A percentile compares a stretch with the other conserved stretches of the same genome.
Conservation (phyloP, 441 rosid genomes). For the Croton setiger region DNA sequence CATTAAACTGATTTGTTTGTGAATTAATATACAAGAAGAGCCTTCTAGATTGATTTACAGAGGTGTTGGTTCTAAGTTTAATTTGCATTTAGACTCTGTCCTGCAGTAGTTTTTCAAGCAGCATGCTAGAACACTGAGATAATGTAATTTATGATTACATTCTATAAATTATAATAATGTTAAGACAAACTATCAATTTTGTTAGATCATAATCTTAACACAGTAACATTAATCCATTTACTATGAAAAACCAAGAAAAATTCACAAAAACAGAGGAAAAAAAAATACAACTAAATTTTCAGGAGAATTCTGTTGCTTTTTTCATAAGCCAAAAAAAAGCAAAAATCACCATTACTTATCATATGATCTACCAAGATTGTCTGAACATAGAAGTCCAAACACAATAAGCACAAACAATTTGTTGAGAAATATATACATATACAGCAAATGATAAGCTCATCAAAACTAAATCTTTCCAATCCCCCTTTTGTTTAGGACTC, state of each 20-base stretch:
- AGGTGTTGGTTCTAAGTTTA: no score
- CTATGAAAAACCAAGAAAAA: neutral
- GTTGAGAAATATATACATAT: slow-evolving; percentile 75
- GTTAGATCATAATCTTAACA: no score
- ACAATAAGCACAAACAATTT: slow-evolving; percentile 69
- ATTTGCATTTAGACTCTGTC: no score
- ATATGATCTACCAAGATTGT: slow-evolving; percentile 64
- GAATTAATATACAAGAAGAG: neutral
- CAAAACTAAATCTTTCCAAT: slow-evolving; percentile 65
- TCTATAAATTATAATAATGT: no score
- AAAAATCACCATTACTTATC: neutral
- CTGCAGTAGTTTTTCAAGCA: no score
- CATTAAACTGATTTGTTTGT: neutral
- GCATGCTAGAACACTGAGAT: no score
- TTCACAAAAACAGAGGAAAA: neutral
- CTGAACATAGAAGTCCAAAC: slow-evolving; percentile 61
- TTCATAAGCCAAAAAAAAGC: neutral
- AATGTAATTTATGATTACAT: no score
- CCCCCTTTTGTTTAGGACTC: slow-evolving; percentile 70
- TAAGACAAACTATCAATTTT: no score
- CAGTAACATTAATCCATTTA: no score
- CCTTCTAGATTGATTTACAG: no score
- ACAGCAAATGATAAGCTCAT: slow-evolving; percentile 84
- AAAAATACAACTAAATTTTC: neutral
- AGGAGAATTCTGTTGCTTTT: neutral